Evolutionary conservation across 2,329 filamentous ascomycete genomes (phyloP).

Genomic region (Neonectria sp.): DNA sequence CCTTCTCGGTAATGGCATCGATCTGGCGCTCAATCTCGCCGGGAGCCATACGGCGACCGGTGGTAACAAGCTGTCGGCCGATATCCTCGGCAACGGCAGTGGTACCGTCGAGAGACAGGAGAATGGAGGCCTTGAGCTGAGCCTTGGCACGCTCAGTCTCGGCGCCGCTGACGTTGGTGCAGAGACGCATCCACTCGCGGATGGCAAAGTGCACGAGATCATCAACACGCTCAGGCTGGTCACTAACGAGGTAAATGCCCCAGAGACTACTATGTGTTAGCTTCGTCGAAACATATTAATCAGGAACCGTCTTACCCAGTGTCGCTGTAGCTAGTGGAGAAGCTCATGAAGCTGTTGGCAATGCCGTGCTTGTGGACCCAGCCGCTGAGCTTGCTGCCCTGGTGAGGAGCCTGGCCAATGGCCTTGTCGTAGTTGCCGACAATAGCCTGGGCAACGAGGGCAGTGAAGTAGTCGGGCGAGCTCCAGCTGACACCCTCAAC

Average conservation of each 20-base stretch:
- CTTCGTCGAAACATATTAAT: conserved; percentile 8
- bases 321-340: conserved; percentile 99
- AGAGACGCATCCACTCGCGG: conserved; percentile 97
- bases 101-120: conserved; percentile 96
- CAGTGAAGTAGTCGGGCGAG: conserved; percentile 99
- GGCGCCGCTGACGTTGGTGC: conserved; percentile 86
- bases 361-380: conserved; percentile 95
- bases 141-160: conserved; percentile 99
- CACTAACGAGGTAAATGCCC: conserved; percentile 98
- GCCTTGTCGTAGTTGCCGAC: conserved; percentile 99
- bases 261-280: conserved; percentile 79
- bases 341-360: conserved; percentile 99
- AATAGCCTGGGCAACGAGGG: conserved; percentile 96
- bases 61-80: conserved; percentile 98
- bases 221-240: conserved; percentile 89
- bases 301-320: conserved; percentile 80
- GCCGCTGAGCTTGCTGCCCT: conserved; percentile 97
- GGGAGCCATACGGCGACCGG: conserved; percentile 90
- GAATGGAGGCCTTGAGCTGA: conserved; percentile 98
- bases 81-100: conserved; percentile 98
- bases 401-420: conserved; percentile 96
- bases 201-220: conserved; percentile 99
- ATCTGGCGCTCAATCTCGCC: conserved; percentile 96
- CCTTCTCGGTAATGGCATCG: conserved; percentile 91
- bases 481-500: conserved; percentile 99